Evolutionary conservation across 768 basidiomycete genomes (phyloP).

Genomic region (Neoboletus brunneissimus): DNA sequence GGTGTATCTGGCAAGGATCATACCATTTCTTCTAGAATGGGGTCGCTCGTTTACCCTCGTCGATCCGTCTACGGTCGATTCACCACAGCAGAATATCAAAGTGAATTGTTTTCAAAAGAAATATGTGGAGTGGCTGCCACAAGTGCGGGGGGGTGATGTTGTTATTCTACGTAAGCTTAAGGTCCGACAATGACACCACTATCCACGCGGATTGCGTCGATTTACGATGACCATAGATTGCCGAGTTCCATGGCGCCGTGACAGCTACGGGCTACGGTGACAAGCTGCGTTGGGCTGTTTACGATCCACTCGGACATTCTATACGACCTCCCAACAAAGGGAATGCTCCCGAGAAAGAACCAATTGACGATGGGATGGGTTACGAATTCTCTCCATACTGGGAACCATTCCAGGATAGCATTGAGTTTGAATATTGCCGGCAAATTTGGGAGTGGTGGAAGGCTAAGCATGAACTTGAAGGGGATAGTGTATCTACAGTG

Average conservation of each 20-base stretch:
- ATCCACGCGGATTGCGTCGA: neutral
- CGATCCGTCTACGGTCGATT: constrained; percentile 48
- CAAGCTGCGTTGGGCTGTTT: constrained; percentile 55
- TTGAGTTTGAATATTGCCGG: constrained; percentile 44
- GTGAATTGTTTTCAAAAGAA: constrained; percentile 54
- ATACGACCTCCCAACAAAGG: constrained; percentile 38
- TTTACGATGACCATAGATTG: constrained; percentile 29
- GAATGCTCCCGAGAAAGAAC: constrained; percentile 36
- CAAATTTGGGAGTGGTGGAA: constrained; percentile 52
- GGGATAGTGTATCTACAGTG: constrained; percentile 17
- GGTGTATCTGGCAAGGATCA: neutral
- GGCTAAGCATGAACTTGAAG: constrained; percentile 22
- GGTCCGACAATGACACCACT: constrained; percentile 31
- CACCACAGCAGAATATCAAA: constrained; percentile 24
- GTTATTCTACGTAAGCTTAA: constrained; percentile 50
- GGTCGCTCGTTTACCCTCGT: constrained; percentile 43
- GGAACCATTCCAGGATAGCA: constrained; percentile 32
- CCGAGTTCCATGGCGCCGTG: constrained; percentile 26
- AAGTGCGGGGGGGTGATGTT: constrained; percentile 45
- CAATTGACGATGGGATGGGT: constrained; percentile 35
- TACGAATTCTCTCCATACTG: constrained; percentile 45
- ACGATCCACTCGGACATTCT: constrained; percentile 38
- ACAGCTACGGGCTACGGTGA: constrained; percentile 47
- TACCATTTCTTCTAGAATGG: constrained; percentile 41
- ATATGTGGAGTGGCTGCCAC: constrained; percentile 50